phyloP scores from a whole-genome alignment of 1,284 basidiomycete genomes.

The Rhodofomes roseus region DNA sequence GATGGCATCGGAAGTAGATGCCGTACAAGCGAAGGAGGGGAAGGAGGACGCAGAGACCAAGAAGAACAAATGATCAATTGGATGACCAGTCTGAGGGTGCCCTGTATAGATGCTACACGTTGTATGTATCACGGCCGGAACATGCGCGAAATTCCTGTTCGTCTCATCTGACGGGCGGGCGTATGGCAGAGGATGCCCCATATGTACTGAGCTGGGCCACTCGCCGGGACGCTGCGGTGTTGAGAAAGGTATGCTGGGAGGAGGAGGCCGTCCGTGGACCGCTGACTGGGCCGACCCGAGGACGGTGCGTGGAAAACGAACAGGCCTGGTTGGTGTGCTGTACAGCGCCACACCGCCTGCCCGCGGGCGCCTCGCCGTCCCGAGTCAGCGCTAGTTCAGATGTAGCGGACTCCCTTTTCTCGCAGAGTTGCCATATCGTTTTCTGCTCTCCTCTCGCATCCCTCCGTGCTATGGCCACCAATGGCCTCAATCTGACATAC shows the following conservation, averaged over 20 bases:
- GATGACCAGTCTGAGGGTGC: slow-evolving; percentile 4
- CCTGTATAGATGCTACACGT: slow-evolving; percentile 7
- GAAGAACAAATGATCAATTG: slow-evolving; percentile 37
- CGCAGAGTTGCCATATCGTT: slow-evolving; percentile 6
- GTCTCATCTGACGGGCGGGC: slow-evolving; percentile 3
- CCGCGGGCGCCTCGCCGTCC: neutral
- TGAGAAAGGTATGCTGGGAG: neutral
- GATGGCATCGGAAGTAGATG: slow-evolving; percentile 48
- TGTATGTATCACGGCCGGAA: slow-evolving; percentile 24
- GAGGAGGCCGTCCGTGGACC: neutral
- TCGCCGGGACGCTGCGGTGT: neutral
- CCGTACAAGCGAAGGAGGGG: slow-evolving; percentile 31
- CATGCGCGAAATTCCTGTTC: slow-evolving; percentile 11
- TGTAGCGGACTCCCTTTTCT: slow-evolving; percentile 6
- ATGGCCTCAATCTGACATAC: slow-evolving; percentile 20
- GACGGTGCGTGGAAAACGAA: slow-evolving; percentile 20
- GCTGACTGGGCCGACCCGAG: slow-evolving; percentile 13
- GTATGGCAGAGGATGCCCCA: neutral
- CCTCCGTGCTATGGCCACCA: slow-evolving; percentile 23
- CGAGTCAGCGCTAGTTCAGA: slow-evolving; percentile 7
- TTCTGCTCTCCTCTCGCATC: slow-evolving; percentile 4
- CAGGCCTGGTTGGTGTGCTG: neutral
- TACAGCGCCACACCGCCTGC: slow-evolving; percentile 6
- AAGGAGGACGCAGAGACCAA: slow-evolving; percentile 22
- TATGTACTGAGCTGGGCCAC: neutral